phyloP scores from a whole-genome alignment of 495 filamentous ascomycete genomes.

The Apiosordaria backusii region DNA sequence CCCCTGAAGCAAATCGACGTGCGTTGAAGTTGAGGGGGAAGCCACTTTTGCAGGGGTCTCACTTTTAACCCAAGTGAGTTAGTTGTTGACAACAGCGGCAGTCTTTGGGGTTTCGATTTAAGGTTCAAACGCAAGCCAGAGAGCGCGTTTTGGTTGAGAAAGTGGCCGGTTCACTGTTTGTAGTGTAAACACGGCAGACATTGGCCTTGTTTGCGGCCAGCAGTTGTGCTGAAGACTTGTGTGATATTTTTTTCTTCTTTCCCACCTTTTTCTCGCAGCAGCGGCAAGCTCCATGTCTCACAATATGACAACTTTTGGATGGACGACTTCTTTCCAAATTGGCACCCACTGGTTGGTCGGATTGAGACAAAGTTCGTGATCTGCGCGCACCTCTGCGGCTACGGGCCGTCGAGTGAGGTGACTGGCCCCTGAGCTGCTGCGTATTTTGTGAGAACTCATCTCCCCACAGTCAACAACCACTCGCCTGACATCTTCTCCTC shows the following conservation, averaged over 20 bases:
- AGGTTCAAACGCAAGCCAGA: background rate
- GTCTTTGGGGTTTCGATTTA: background rate
- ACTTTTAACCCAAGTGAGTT: background rate
- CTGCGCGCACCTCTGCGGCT: conserved; percentile 8
- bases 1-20: conserved; percentile 6
- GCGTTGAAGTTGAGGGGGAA: conserved; percentile 8
- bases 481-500: background rate
- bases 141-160: background rate
- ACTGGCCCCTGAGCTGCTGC: background rate
- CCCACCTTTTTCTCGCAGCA: background rate
- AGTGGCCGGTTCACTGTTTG: background rate
- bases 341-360: background rate
- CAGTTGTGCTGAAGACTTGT: background rate
- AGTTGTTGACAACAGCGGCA: background rate
- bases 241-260: conserved; percentile 1
- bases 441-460: background rate
- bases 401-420: background rate
- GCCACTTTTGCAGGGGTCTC: conserved; percentile 11
- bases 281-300: background rate
- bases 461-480: background rate
- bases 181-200: background rate
- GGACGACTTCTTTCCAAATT: background rate
- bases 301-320: background rate
- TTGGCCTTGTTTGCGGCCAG: background rate
- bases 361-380: background rate